Evolutionary conservation across 495 filamentous ascomycete genomes (phyloP).

Genomic region (Daldinia vernicosa): DNA sequence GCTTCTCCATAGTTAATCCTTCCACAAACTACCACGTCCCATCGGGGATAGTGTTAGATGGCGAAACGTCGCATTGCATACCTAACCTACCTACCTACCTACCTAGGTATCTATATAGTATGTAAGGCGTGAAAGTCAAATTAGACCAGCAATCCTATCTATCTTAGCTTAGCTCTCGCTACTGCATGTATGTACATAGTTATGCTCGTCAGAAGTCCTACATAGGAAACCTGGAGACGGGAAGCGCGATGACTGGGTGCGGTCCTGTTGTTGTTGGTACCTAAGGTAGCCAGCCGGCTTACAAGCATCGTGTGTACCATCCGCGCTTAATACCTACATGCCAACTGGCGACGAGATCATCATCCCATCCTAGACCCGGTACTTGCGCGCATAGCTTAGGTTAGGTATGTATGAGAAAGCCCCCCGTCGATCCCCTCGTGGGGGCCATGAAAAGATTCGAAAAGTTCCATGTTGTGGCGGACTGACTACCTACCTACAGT

Average conservation of each 20-base stretch:
- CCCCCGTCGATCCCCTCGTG: neutral
- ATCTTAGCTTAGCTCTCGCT: neutral
- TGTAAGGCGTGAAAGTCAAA: neutral
- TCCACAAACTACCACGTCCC: neutral
- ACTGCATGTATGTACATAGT: no score
- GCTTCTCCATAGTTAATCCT: conserved; percentile 23
- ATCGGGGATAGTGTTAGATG: conserved; percentile 16
- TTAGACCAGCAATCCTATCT: conserved; percentile 1
- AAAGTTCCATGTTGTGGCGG: conserved; percentile 1
- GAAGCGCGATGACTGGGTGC: conserved; percentile 5
- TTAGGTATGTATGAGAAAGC: neutral
- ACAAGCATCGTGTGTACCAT: neutral
- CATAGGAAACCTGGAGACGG: conserved; percentile 6
- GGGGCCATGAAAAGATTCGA: conserved; percentile 15
- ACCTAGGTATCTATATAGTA: no score
- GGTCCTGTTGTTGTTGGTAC: neutral
- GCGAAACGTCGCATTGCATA: conserved; percentile 29
- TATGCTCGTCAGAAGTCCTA: neutral
- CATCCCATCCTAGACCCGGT: neutral
- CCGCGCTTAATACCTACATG: neutral
- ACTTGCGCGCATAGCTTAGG: neutral
- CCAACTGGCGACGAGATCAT: neutral
- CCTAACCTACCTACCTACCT: no score
- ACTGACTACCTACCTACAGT: no score
- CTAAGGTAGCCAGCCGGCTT: neutral